Percentiles rank a stretch among this genome's conserved stretches.
phyloP scores from a whole-genome alignment of 2,329 filamentous ascomycete species.

The Septoria petroselini region DNA sequence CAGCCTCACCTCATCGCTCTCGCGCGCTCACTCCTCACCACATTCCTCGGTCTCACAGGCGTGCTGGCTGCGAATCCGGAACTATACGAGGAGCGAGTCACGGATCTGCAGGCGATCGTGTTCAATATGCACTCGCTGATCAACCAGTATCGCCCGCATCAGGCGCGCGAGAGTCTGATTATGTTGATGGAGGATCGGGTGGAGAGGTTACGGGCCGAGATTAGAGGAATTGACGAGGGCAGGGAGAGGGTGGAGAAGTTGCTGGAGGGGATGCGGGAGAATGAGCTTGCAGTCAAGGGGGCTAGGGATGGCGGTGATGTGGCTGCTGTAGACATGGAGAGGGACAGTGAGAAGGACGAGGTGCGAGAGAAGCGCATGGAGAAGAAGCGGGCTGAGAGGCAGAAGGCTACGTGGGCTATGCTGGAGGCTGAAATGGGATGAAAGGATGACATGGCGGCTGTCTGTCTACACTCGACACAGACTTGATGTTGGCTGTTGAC shows the following conservation, averaged over 20 bases:
- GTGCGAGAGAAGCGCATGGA: conserved; percentile 24
- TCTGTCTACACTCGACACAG: too few species aligned
- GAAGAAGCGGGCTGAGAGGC: conserved; percentile 36
- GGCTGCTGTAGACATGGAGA: not conserved
- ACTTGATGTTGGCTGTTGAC: too few species aligned
- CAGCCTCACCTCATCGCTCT: conserved; percentile 63
- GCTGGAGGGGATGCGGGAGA: conserved; percentile 59
- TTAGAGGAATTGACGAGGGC: conserved; percentile 63
- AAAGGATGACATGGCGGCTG: conserved; percentile 11
- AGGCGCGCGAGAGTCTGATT: conserved; percentile 84
- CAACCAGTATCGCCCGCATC: conserved; percentile 91
- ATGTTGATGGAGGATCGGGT: conserved; percentile 83
- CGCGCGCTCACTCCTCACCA: conserved; percentile 79
- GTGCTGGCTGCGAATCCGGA: conserved; percentile 63
- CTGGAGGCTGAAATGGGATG: conserved; percentile 37
- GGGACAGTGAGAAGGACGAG: conserved; percentile 14
- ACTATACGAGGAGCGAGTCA: conserved; percentile 66
- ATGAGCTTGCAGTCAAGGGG: conserved; percentile 26
- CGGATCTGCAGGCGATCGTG: conserved; percentile 75
- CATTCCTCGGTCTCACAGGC: conserved; percentile 81
- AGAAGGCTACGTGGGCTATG: conserved; percentile 39
- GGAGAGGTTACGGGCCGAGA: conserved; percentile 68
- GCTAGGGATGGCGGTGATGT: not conserved
- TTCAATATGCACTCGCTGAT: conserved; percentile 91
- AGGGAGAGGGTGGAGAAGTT: conserved; percentile 70